Conservation (phyloP, 2,329 filamentous ascomycete genomes). For the Sclerotinia borealis region DNA sequence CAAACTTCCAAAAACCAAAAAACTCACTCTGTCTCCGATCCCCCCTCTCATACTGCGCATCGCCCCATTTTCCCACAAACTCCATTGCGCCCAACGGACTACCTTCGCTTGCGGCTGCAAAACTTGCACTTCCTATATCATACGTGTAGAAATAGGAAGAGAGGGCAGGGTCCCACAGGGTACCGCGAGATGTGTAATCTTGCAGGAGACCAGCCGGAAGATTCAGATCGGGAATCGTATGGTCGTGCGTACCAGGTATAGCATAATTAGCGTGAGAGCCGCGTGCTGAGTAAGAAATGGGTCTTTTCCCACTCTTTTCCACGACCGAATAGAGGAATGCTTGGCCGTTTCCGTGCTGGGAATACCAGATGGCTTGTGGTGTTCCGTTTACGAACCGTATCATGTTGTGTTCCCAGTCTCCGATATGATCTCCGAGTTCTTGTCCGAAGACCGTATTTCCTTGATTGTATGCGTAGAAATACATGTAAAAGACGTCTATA, state of each 20-base stretch:
- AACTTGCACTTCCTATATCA: slow-evolving; percentile 32
- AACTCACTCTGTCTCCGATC: slow-evolving; percentile 37
- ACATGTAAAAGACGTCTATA: slow-evolving; percentile 33
- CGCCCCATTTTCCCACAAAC: slow-evolving; percentile 57
- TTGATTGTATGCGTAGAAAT: slow-evolving; percentile 33
- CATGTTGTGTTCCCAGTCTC: slow-evolving; percentile 64
- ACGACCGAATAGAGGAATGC: slow-evolving; percentile 53
- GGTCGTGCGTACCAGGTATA: slow-evolving; percentile 52
- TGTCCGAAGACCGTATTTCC: slow-evolving; percentile 30
- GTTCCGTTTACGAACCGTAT: slow-evolving; percentile 53
- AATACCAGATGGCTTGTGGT: slow-evolving; percentile 55
- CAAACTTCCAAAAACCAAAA: slow-evolving; percentile 45
- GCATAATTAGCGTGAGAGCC: slow-evolving; percentile 63
- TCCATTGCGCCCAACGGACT: slow-evolving; percentile 49
- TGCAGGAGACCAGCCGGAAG: slow-evolving; percentile 47
- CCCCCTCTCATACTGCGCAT: slow-evolving; percentile 48
- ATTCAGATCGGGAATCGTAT: slow-evolving; percentile 55
- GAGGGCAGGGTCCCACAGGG: slow-evolving; percentile 54
- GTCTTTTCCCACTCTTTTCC: slow-evolving; percentile 47
- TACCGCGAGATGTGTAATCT: slow-evolving; percentile 49
- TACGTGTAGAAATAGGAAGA: slow-evolving; percentile 52
- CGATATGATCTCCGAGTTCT: slow-evolving; percentile 47
- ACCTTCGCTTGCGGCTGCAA: slow-evolving; percentile 20
- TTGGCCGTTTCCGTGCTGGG: slow-evolving; percentile 56
- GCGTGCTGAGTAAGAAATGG: slow-evolving; percentile 51